These are phyloP conservation scores for Escovopsis sp. DNA, from an alignment of 2,329 filamentous ascomycete species.

Conservation along the genomic window DNA sequence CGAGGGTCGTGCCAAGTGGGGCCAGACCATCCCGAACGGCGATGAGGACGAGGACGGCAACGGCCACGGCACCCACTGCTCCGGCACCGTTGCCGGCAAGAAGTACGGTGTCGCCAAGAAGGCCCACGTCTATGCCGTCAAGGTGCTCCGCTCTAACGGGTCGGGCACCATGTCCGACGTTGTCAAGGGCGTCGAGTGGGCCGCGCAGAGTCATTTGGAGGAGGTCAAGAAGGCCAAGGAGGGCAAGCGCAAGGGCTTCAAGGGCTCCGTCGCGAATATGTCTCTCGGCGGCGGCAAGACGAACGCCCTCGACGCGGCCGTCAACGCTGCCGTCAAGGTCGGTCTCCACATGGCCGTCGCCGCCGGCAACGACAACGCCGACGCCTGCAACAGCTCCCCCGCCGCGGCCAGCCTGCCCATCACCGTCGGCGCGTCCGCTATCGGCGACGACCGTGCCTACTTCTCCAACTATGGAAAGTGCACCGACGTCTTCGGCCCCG, in stretches of 20 bases:
- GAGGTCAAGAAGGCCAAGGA: slow-evolving; percentile 66
- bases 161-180: slow-evolving; percentile 98
- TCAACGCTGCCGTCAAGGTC: slow-evolving; percentile 81
- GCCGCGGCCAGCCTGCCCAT: slow-evolving; percentile 83
- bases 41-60: slow-evolving; percentile 90
- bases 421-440: slow-evolving; percentile 87
- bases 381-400: slow-evolving; percentile 98
- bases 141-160: slow-evolving; percentile 93
- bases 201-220: slow-evolving; percentile 63
- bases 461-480: slow-evolving; percentile 99
- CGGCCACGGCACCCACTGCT: slow-evolving; percentile 98
- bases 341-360: slow-evolving; percentile 97
- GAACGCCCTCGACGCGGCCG: slow-evolving; percentile 72
- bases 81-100: slow-evolving; percentile 91
- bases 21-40: slow-evolving; percentile 79
- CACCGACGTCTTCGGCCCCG: slow-evolving; percentile 97
- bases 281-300: slow-evolving; percentile 97
- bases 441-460: slow-evolving; percentile 92
- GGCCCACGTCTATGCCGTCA: slow-evolving; percentile 90
- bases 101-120: slow-evolving; percentile 99
- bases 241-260: slow-evolving; percentile 90
- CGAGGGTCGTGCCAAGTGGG: slow-evolving; percentile 88
- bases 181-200: slow-evolving; percentile 94
- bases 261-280: slow-evolving; percentile 99
- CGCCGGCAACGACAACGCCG: slow-evolving; percentile 95